Percentiles rank a stretch among this genome's conserved stretches.
phyloP scores from a whole-genome alignment of 345 rosid genomes.

The Syzygium grande region DNA sequence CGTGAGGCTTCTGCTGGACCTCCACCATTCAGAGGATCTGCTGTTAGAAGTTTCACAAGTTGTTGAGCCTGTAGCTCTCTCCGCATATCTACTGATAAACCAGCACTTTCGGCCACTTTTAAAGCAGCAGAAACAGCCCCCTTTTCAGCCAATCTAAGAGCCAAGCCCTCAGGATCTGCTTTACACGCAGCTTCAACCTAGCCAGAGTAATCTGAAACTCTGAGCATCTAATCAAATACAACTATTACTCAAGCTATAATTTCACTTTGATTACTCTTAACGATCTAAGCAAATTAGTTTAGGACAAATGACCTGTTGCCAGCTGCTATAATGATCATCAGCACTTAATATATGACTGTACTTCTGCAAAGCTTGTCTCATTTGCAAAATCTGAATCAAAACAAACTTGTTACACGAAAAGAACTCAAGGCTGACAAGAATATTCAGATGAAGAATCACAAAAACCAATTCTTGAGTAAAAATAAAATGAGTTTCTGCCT shows the following conservation, averaged over 20 bases:
- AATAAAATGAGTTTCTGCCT: neutral
- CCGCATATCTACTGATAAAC: constrained; percentile 73
- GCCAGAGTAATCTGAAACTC: neutral
- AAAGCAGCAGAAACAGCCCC: constrained; percentile 98
- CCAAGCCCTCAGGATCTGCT: constrained; percentile 94
- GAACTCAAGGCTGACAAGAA: neutral
- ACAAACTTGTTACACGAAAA: neutral
- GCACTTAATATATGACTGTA: constrained; percentile 83
- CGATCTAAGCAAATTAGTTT: neutral
- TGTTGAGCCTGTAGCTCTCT: constrained; percentile 95
- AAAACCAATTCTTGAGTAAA: neutral
- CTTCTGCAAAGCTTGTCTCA: constrained; percentile 80
- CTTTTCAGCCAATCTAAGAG: constrained; percentile 91
- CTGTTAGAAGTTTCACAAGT: constrained; percentile 94
- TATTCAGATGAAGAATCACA: neutral
- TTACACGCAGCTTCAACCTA: constrained; percentile 89
- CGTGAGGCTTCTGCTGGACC: constrained; percentile 99
- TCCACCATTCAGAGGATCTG: constrained; percentile 96
- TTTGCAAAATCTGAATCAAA: constrained; percentile 52
- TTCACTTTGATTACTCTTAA: neutral
- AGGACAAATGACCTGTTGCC: constrained; percentile 79
- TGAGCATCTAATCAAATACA: neutral
- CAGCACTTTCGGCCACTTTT: constrained; percentile 97
- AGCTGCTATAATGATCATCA: constrained; percentile 83
- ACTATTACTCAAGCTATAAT: neutral